Evolutionary conservation across 768 basidiomycete species (phyloP).

Genomic region (Arthromyces matolae): DNA sequence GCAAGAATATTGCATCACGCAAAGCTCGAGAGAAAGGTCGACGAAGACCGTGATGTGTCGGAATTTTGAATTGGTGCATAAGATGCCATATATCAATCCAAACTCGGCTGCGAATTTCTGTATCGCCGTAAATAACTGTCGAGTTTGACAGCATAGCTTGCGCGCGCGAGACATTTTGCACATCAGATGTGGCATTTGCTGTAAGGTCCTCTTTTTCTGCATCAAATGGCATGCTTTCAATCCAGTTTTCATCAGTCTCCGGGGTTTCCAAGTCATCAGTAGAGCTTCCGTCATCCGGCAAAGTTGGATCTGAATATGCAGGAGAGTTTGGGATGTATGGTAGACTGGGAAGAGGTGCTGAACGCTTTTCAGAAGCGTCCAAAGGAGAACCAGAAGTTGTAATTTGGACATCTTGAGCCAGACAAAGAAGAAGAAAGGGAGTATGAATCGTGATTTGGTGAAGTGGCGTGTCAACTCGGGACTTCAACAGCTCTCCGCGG

Average conservation of each 20-base stretch:
- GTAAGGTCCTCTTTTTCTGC: not conserved
- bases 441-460: not conserved
- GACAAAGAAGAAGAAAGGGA: slow-evolving; percentile 7
- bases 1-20: slow-evolving; percentile 17
- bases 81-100: slow-evolving; percentile 14
- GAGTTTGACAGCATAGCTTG: not conserved
- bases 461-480: not conserved
- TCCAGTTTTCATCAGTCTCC: too few species aligned
- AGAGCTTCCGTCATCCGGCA: not conserved
- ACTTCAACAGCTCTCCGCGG: slow-evolving; percentile 1
- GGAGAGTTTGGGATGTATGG: not conserved
- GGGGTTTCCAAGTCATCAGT: not conserved
- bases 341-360: not conserved
- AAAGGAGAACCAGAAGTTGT: not conserved
- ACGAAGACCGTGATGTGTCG: slow-evolving; percentile 15
- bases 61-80: slow-evolving; percentile 17
- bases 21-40: slow-evolving; percentile 15
- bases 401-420: slow-evolving; percentile 5
- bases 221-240: not conserved
- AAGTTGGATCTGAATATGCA: not conserved
- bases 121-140: not conserved
- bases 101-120: slow-evolving; percentile 5
- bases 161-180: not conserved
- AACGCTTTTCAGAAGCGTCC: not conserved
- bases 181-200: not conserved